Conservation (phyloP, 1,139 yeast species). For the Arxiozyma telluris region DNA sequence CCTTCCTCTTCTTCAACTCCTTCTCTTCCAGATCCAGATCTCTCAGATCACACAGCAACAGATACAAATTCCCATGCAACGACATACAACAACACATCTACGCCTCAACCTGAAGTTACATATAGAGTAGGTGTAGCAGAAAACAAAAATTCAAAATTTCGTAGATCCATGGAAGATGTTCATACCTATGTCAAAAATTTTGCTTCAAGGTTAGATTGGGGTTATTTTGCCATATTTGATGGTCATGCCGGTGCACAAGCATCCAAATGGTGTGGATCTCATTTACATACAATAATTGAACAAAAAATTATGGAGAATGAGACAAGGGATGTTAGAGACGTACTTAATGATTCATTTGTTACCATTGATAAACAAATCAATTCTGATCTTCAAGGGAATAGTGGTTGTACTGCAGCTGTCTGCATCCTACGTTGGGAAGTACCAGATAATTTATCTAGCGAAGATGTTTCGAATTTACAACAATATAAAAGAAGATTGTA, state of each 20-base stretch:
- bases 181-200: constrained; percentile 90
- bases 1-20: background rate
- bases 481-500: constrained; percentile 65
- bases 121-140: constrained; percentile 85
- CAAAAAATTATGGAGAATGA: constrained; percentile 30
- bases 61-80: background rate
- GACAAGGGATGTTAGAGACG: constrained; percentile 45
- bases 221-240: constrained; percentile 91
- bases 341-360: constrained; percentile 52
- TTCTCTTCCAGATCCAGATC: background rate
- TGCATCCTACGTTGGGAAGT: constrained; percentile 72
- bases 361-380: constrained; percentile 67
- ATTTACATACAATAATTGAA: constrained; percentile 48
- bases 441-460: constrained; percentile 29
- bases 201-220: constrained; percentile 85
- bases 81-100: background rate
- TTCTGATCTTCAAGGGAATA: constrained; percentile 47
- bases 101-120: constrained; percentile 37
- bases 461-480: constrained; percentile 19
- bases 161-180: constrained; percentile 94
- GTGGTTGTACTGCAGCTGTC: constrained; percentile 95
- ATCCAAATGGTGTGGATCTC: constrained; percentile 92
- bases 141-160: constrained; percentile 68
- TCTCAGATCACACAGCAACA: background rate
- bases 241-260: constrained; percentile 96